phyloP scores from a whole-genome alignment of 345 rosid genomes.

The Salix brachista region DNA sequence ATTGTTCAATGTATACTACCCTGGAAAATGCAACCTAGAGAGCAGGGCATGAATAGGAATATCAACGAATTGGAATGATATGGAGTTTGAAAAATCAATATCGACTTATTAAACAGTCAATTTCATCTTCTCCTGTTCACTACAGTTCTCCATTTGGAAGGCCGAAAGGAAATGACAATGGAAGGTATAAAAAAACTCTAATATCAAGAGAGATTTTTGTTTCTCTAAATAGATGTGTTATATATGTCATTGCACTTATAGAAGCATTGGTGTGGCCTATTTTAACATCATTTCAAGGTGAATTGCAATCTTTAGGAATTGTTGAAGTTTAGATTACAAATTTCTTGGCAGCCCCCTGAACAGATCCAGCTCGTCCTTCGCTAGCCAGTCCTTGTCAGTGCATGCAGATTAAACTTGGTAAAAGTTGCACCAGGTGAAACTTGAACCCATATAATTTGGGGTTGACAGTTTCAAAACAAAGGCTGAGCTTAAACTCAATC shows the following conservation, averaged over 20 bases:
- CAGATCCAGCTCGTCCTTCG: not conserved
- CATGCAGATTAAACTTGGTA: not conserved
- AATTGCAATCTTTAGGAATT: not conserved
- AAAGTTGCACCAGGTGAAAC: not conserved
- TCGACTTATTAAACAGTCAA: not conserved
- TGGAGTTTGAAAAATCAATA: not conserved
- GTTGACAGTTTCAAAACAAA: not conserved
- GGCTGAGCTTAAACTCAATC: not conserved
- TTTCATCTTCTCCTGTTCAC: not conserved
- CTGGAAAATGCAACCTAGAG: slow-evolving; percentile 72
- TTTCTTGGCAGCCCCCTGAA: not conserved
- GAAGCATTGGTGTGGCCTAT: not conserved
- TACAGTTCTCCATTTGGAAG: not conserved
- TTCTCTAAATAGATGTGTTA: not conserved
- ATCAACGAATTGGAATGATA: not conserved
- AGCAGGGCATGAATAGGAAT: not conserved
- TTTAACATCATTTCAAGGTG: not conserved
- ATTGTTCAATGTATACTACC: slow-evolving; percentile 72
- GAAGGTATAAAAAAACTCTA: not conserved
- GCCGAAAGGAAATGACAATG: not conserved
- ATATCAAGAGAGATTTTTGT: not conserved
- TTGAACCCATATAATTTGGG: not conserved
- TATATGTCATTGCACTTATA: not conserved
- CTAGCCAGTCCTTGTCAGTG: not conserved
- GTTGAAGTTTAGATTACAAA: not conserved